These are phyloP conservation scores for Arthromyces matolae DNA, from an alignment of 768 basidiomycete species.

Conservation along the genomic window DNA sequence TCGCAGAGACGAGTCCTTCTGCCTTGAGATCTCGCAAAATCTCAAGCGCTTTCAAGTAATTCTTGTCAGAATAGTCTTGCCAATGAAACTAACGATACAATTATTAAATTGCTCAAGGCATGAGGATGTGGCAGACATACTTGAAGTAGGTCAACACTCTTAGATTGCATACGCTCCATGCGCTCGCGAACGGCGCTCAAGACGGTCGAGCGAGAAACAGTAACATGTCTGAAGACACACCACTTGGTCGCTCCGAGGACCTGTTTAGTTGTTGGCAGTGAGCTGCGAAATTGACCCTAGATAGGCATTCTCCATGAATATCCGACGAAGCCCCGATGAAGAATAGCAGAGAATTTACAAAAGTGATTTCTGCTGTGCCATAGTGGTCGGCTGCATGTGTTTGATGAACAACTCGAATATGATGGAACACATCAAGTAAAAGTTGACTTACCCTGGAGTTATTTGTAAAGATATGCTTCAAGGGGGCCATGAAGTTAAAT, in stretches of 20 bases:
- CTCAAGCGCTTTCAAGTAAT: slow-evolving; percentile 41
- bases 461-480: not conserved
- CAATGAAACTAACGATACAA: slow-evolving; percentile 61
- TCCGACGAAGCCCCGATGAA: slow-evolving; percentile 5
- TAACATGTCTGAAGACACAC: slow-evolving; percentile 66
- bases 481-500: not conserved
- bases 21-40: slow-evolving; percentile 57
- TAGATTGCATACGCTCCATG: slow-evolving; percentile 60
- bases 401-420: not conserved
- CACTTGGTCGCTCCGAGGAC: slow-evolving; percentile 81
- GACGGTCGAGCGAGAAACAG: slow-evolving; percentile 51
- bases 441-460: slow-evolving; percentile 12
- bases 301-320: slow-evolving; percentile 5
- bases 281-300: slow-evolving; percentile 67
- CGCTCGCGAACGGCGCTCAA: slow-evolving; percentile 66
- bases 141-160: slow-evolving; percentile 68
- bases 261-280: slow-evolving; percentile 34
- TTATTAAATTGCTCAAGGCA: not conserved
- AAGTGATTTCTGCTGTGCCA: slow-evolving; percentile 78
- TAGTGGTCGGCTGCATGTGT: slow-evolving; percentile 72
- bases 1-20: slow-evolving; percentile 55
- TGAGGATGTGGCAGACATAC: slow-evolving; percentile 29
- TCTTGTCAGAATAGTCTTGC: slow-evolving; percentile 59
- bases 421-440: not conserved
- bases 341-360: slow-evolving; percentile 42